Base-by-base conservation (phyloP, 179 eudicot species). In the Monotropa hypopitys region DNA sequence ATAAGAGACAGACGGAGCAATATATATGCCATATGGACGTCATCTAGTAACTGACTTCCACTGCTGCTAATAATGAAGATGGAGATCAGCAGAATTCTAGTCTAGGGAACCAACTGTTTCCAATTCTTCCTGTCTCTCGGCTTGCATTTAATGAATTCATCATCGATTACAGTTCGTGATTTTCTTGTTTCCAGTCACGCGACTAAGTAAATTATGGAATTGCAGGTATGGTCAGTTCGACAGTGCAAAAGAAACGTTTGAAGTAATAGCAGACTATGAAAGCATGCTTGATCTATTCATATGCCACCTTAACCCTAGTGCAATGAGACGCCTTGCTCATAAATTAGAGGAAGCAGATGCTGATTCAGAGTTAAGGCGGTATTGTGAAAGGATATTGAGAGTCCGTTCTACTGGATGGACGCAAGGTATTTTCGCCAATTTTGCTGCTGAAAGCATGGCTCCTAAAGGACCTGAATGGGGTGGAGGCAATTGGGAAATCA, bases 401-500 rank as follows among this genome's bases (percentile, higher is more conserved):
- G 89, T 90, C 33, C 99, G 99, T 33, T 95, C 99, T 68, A 91
- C 96, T 63, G 99, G 99, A 61, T 95, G 99, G 99, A 95, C 99
- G 50, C 99, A 95, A 85, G 99, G 99, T 69, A 95, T 95, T 73
- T 95, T 95, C 81, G 99, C 99, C 63, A 95, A 95, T 88, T 95
- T 95, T 82, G 97, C 99, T 73, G 99, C 99, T 50, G 99, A 95
- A 86, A 95, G 96, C 80, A 94, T 95, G 98, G 94, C 93, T 80
- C 99, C 99, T 11, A 93, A 93, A 87, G 99, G 99, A 70, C 86
- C 96, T 33, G 99, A 95, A 85, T 95, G 99, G 99, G 99, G 99
- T 65, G 98, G 98, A 69, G 98, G 98, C 32, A 93, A 95, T 80
- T 95, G 99, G 98, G 99, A 95, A 79, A 91, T 95, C 77, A 93